Conservation (phyloP, 352 stramenopile genomes). For the Phytophthora nicotianae region DNA sequence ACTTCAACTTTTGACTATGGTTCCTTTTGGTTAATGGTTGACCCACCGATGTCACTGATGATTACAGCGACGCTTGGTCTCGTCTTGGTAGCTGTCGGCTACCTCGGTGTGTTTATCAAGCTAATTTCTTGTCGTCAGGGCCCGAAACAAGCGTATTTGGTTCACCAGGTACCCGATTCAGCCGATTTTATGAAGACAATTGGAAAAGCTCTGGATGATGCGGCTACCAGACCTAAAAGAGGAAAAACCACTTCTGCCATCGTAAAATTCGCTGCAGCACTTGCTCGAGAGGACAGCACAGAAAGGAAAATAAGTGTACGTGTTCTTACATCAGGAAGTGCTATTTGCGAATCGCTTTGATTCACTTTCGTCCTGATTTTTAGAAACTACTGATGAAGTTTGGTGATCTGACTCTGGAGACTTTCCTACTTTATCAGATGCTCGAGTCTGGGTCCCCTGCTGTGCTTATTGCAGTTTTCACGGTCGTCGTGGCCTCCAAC, state of each 20-base stretch:
- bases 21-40: constrained; percentile 35
- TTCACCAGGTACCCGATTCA: background rate
- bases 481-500: constrained; percentile 22
- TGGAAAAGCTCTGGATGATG: background rate
- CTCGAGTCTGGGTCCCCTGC: constrained; percentile 26
- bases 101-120: constrained; percentile 20
- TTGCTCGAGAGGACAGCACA: background rate
- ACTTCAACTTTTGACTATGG: constrained; percentile 33
- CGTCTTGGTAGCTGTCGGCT: constrained; percentile 17
- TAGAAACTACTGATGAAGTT: constrained; percentile 31
- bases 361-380: background rate
- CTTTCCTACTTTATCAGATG: constrained; percentile 29
- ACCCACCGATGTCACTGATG: constrained; percentile 13
- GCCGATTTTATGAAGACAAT: background rate
- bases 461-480: constrained; percentile 22
- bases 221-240: background rate
- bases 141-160: constrained; percentile 6
- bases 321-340: background rate
- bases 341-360: no score
- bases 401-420: constrained; percentile 22
- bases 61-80: constrained; percentile 16
- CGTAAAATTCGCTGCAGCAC: background rate
- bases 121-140: constrained; percentile 4
- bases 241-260: background rate
- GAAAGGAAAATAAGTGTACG: constrained; percentile 20